A percentile compares a stretch with the other conserved stretches of the same genome.
These are phyloP conservation scores for Phytopythium helicoides DNA, from an alignment of 352 stramenopile species.

Conservation along the genomic window DNA sequence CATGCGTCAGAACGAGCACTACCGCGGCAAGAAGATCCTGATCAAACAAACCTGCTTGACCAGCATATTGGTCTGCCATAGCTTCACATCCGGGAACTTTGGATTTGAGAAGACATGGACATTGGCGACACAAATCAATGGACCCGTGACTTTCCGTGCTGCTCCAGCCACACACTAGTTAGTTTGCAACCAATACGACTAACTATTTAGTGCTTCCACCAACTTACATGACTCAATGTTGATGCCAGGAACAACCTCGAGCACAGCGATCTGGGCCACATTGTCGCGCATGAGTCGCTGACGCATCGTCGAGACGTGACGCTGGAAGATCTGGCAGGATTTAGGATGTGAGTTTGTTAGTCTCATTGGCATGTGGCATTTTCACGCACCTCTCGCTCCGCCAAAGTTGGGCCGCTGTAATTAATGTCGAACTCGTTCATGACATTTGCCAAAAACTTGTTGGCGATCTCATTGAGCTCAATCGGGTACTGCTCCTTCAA, in stretches of 20 bases:
- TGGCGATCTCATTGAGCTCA: slow-evolving; percentile 96
- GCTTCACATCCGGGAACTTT: slow-evolving; percentile 98
- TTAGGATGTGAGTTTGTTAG: too few species aligned
- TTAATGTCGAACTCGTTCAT: slow-evolving; percentile 79
- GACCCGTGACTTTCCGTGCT: slow-evolving; percentile 45
- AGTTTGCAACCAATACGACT: too few species aligned
- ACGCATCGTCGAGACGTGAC: slow-evolving; percentile 49
- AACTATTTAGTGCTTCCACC: too few species aligned
- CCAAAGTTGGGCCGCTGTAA: slow-evolving; percentile 63
- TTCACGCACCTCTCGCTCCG: slow-evolving; percentile 45
- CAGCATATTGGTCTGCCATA: slow-evolving; percentile 95
- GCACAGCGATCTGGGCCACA: slow-evolving; percentile 95
- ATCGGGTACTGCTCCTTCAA: slow-evolving; percentile 92
- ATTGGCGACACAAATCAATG: slow-evolving; percentile 95
- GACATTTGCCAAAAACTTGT: slow-evolving; percentile 61
- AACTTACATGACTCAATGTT: slow-evolving; percentile 62
- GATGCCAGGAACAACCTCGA: slow-evolving; percentile 90
- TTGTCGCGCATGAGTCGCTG: slow-evolving; percentile 97
- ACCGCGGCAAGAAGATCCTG: neutral
- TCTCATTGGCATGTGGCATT: too few species aligned
- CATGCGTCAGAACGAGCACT: neutral
- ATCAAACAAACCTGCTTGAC: slow-evolving; percentile 64
- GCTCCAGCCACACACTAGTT: neutral
- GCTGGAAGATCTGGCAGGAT: slow-evolving; percentile 31
- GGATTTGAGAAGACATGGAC: slow-evolving; percentile 99